Evolutionary conservation across 768 basidiomycete species (phyloP).

Genomic region (Kwoniella bestiolae): DNA sequence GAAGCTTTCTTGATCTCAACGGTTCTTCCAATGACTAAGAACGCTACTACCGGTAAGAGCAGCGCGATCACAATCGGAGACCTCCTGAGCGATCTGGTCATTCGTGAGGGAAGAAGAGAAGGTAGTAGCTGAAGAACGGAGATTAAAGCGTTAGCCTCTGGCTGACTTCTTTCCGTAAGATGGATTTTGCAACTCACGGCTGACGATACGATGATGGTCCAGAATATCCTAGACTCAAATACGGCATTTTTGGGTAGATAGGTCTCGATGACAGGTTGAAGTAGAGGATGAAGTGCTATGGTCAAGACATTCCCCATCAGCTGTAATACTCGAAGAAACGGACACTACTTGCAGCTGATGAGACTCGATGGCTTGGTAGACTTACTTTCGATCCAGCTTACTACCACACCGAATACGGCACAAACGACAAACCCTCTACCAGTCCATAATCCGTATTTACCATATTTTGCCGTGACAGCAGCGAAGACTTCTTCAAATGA

Average conservation of each 20-base stretch:
- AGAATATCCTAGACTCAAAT: conserved; percentile 40
- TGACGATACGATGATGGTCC: conserved; percentile 42
- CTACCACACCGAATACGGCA: conserved; percentile 41
- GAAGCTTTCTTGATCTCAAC: conserved; percentile 52
- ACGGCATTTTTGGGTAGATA: conserved; percentile 34
- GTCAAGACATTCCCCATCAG: not conserved
- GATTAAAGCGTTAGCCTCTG: not conserved
- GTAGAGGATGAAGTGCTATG: conserved; percentile 47
- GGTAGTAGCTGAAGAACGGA: conserved; percentile 39
- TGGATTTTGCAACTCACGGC: conserved; percentile 31
- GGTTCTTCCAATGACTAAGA: conserved; percentile 54
- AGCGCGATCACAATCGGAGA: conserved; percentile 41
- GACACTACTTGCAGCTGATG: no score
- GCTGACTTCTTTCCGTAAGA: not conserved
- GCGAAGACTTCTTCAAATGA: conserved; percentile 54
- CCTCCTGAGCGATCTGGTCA: conserved; percentile 34
- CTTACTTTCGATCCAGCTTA: conserved; percentile 53
- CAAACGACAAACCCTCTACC: conserved; percentile 41
- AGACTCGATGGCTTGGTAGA: no score
- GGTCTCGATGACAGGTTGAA: conserved; percentile 42
- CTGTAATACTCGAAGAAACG: not conserved
- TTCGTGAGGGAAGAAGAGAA: conserved; percentile 41
- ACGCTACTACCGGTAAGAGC: conserved; percentile 49
- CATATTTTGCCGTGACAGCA: conserved; percentile 38
- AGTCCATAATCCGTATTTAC: conserved; percentile 42